Conservation (phyloP, 176 grass and related monocot species). For the Musa troglodytarum region DNA sequence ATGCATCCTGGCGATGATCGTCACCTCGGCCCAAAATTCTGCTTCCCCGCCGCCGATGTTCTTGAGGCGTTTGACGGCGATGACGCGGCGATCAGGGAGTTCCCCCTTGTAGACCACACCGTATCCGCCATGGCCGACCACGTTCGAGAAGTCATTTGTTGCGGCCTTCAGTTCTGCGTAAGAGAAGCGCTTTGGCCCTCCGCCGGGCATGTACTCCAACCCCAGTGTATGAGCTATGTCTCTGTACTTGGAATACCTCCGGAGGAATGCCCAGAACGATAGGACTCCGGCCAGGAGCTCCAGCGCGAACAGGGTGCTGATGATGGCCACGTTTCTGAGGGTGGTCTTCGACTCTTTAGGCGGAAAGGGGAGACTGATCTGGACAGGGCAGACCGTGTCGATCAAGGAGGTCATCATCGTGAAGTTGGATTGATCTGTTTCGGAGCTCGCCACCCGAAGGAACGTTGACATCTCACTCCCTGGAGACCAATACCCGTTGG, state of each 20-base stretch:
- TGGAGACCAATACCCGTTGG: conserved; percentile 66
- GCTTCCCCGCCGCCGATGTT: conserved; percentile 70
- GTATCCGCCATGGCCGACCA: conserved; percentile 65
- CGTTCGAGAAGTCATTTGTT: conserved; percentile 75
- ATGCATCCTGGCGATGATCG: conserved; percentile 92
- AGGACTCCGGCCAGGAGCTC: conserved; percentile 72
- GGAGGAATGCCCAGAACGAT: conserved; percentile 92
- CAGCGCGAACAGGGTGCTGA: conserved; percentile 49
- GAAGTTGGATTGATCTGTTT: conserved; percentile 37
- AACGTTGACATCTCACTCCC: conserved; percentile 49
- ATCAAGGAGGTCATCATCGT: conserved; percentile 69
- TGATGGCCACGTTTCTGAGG: conserved; percentile 55
- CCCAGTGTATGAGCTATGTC: conserved; percentile 89
- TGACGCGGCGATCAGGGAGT: conserved; percentile 61
- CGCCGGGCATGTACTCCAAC: conserved; percentile 67
- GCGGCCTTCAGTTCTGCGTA: conserved; percentile 82
- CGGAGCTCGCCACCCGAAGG: conserved; percentile 31
- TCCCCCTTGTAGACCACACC: conserved; percentile 70
- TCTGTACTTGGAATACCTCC: conserved; percentile 90
- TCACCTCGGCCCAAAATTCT: conserved; percentile 96
- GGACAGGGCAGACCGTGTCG: conserved; percentile 62
- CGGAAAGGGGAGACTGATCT: conserved; percentile 39
- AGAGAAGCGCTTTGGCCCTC: conserved; percentile 72
- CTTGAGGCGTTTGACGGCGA: conserved; percentile 78
- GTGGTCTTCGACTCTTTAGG: conserved; percentile 31